Evolutionary conservation across 2,329 filamentous ascomycete genomes (phyloP).

Genomic region (Sclerotinia minor): DNA sequence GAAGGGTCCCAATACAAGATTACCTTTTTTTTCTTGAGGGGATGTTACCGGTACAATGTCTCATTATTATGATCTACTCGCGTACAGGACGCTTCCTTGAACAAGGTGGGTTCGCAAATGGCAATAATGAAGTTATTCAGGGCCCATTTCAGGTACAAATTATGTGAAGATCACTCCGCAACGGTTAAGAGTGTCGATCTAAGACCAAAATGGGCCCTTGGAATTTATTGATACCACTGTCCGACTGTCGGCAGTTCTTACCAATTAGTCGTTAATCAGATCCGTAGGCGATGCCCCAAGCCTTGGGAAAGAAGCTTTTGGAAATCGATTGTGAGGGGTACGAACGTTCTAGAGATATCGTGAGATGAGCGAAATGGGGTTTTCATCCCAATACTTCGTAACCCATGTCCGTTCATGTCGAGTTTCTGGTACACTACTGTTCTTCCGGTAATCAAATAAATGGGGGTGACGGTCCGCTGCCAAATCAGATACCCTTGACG

Average conservation of each 20-base stretch:
- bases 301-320: slow-evolving; percentile 8
- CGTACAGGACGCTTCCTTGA: background rate
- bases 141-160: slow-evolving; percentile 16
- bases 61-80: slow-evolving; percentile 20
- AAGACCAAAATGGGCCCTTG: slow-evolving; percentile 2
- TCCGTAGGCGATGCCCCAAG: background rate
- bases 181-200: slow-evolving; percentile 19
- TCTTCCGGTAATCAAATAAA: background rate
- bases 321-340: slow-evolving; percentile 16
- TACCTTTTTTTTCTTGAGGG: background rate
- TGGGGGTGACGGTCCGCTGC: slow-evolving; percentile 8
- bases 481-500: slow-evolving; percentile 1
- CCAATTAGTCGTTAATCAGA: slow-evolving; percentile 21
- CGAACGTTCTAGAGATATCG: slow-evolving; percentile 14
- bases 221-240: slow-evolving; percentile 10
- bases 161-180: slow-evolving; percentile 22
- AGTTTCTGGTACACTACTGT: slow-evolving; percentile 14
- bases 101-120: slow-evolving; percentile 5
- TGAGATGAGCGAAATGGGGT: slow-evolving; percentile 13
- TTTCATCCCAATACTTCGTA: slow-evolving; percentile 7
- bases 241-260: slow-evolving; percentile 23
- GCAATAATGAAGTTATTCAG: slow-evolving; percentile 17
- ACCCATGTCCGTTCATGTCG: slow-evolving; percentile 11
- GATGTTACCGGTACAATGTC: slow-evolving; percentile 16
- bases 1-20: slow-evolving; percentile 9